phyloP scores from a whole-genome alignment of 2,329 filamentous ascomycete genomes.

The Fusarium dlaminii region DNA sequence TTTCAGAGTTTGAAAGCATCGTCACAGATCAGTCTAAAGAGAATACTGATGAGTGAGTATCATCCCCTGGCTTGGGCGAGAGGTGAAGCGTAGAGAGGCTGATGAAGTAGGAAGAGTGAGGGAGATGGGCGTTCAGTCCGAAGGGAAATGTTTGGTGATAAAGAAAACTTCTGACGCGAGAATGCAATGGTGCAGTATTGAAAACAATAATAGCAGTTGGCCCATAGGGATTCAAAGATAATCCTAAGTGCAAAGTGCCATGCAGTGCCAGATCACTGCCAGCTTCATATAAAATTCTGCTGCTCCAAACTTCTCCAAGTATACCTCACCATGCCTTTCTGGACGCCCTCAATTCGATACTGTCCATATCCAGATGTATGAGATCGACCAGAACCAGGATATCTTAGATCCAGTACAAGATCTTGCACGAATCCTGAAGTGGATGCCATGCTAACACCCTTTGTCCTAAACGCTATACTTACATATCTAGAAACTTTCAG shows the following conservation, averaged over 20 bases:
- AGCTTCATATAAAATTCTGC: neutral
- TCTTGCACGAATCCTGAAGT: neutral
- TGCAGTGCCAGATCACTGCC: neutral
- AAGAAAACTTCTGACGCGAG: neutral
- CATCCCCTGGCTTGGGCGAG: neutral
- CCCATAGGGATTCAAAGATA: neutral
- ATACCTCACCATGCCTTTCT: neutral
- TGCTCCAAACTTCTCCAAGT: neutral
- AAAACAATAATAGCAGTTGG: neutral
- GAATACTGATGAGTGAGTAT: neutral
- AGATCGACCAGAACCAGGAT: neutral
- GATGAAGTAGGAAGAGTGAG: neutral
- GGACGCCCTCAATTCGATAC: neutral
- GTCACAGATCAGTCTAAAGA: neutral
- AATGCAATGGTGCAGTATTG: neutral
- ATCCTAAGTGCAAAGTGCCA: neutral
- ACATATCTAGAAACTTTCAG: neutral
- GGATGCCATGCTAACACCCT: neutral
- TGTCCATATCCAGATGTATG: neutral
- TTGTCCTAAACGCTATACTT: neutral
- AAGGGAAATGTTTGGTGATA: neutral
- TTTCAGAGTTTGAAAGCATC: neutral
- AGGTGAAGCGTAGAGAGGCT: neutral
- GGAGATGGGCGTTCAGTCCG: neutral
- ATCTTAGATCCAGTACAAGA: neutral